phyloP scores from a whole-genome alignment of 1,284 basidiomycete species.

The Boletus albobrunnescens region DNA sequence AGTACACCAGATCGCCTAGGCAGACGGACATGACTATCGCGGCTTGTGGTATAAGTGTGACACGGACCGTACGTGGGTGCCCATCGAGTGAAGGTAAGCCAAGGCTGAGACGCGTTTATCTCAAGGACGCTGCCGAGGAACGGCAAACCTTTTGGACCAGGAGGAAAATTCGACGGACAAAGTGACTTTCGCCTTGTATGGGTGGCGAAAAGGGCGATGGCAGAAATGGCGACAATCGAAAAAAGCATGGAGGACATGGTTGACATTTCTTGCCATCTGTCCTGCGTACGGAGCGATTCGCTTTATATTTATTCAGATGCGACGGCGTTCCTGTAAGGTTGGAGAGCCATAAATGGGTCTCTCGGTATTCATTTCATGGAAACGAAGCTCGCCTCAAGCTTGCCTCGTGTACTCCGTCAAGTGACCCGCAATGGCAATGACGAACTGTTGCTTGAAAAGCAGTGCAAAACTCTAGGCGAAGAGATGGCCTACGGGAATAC shows the following conservation, averaged over 20 bases:
- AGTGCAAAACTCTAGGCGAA: too few relatives aligned
- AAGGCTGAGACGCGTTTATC: conserved; percentile 22
- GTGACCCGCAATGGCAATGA: background rate
- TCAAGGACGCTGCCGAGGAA: conserved; percentile 29
- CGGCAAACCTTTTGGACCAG: conserved; percentile 31
- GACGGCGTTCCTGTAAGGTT: background rate
- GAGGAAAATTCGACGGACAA: conserved; percentile 18
- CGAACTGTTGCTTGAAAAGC: background rate
- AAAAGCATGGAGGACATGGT: conserved; percentile 8
- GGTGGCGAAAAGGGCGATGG: conserved; percentile 7
- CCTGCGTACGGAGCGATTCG: background rate
- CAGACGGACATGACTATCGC: conserved; percentile 3
- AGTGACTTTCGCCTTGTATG: conserved; percentile 12
- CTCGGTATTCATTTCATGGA: conserved; percentile 8
- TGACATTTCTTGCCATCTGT: conserved; percentile 6
- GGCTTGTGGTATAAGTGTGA: background rate
- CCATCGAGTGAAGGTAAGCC: conserved; percentile 34
- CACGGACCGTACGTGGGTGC: conserved; percentile 27
- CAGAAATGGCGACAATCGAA: conserved; percentile 6
- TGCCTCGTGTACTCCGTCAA: background rate
- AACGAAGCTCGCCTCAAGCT: background rate
- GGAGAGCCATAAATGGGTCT: conserved; percentile 6
- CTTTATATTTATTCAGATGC: conserved; percentile 17
- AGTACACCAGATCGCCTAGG: conserved; percentile 27
- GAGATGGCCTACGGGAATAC: background rate